Evolutionary conservation across 305 asterid species (phyloP).

Genomic region (Fraxinus nigra): DNA sequence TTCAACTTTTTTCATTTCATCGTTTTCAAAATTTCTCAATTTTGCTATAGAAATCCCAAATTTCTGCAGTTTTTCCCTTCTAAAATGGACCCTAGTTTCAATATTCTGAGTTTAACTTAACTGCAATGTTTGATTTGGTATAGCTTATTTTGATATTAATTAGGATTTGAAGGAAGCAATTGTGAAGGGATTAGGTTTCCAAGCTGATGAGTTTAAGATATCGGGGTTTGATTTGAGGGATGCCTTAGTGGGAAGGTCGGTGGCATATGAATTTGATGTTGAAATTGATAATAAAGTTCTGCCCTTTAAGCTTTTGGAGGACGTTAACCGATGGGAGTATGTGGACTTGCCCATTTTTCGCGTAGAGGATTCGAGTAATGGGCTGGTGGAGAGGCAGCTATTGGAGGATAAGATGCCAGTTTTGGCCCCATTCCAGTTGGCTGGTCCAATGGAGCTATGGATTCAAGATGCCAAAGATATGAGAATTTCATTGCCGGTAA

Average conservation of each 20-base stretch:
- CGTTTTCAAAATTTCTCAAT: neutral
- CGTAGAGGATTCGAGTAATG: constrained; percentile 46
- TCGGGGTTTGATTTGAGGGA: constrained; percentile 83
- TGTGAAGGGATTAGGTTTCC: constrained; percentile 83
- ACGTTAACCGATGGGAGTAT: constrained; percentile 82
- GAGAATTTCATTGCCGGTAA: constrained; percentile 85
- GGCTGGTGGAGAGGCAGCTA: constrained; percentile 45
- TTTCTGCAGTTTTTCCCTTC: neutral
- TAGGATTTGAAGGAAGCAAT: constrained; percentile 91
- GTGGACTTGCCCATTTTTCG: constrained; percentile 81
- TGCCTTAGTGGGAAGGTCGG: constrained; percentile 73
- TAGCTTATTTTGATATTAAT: neutral
- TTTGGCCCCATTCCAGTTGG: constrained; percentile 81
- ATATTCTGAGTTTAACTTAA: neutral
- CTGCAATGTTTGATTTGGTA: neutral
- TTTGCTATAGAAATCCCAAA: neutral
- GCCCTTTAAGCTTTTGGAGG: constrained; percentile 91
- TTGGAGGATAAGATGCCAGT: constrained; percentile 56
- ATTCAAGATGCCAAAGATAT: constrained; percentile 88
- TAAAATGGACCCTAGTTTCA: neutral
- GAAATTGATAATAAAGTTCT: constrained; percentile 72
- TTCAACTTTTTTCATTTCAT: neutral
- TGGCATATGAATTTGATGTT: constrained; percentile 83
- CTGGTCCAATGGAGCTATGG: constrained; percentile 97
- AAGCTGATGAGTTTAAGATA: constrained; percentile 64